Evolutionary conservation across 495 filamentous ascomycete species (phyloP), one percentile per base, ranked within the genome.

Genomic region (Penicillium pancosmium): DNA sequence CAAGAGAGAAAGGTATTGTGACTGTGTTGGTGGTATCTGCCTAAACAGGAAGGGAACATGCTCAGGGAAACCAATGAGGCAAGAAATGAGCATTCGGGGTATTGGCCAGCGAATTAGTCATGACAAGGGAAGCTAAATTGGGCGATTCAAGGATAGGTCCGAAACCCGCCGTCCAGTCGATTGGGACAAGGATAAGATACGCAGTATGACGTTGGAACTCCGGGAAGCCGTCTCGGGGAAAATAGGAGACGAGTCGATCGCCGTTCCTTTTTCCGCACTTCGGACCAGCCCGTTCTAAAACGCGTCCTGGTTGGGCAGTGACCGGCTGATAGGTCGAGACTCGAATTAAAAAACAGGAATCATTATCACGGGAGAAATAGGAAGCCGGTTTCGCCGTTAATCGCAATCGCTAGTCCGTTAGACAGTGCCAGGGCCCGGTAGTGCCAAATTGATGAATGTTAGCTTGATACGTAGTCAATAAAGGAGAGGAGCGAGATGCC

Each of bases 351-450:
- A 50, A 57, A 40, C 58, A 43, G 57, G 52, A 47, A 49, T 10
- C 54, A 59, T 54, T 60, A 58, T 61, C 56, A 63, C 67, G 67
- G 67, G 67, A 63, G 48, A 67, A 63, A 44, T 69, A 69, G 67
- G 67, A 63, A 62, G 60, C 47, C 40, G 35, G 60, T 13, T 34
- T 13, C 40, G 54, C 53, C 51, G 56, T 69, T 56, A 55, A 63
- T 60, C 60, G 60, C 46, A 35, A 46, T 34, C 19, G 50, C 50
- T 41, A 27, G 18, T 21, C 41, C n/a, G 40, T 36, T n/a, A 18
- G 5, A 47, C 8, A 25, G 46, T 3, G 21, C 46, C 31, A 46
- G 43, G 49, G 35, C 38, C 50, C 44, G 48, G 18, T 51, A 43
- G 16, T 18, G 40, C 5, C 40, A 54, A 36, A 44, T 57, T 65